These are phyloP conservation scores for Scytalidium lignicola DNA, from an alignment of 2,329 filamentous ascomycete species.

Conservation along the genomic window DNA sequence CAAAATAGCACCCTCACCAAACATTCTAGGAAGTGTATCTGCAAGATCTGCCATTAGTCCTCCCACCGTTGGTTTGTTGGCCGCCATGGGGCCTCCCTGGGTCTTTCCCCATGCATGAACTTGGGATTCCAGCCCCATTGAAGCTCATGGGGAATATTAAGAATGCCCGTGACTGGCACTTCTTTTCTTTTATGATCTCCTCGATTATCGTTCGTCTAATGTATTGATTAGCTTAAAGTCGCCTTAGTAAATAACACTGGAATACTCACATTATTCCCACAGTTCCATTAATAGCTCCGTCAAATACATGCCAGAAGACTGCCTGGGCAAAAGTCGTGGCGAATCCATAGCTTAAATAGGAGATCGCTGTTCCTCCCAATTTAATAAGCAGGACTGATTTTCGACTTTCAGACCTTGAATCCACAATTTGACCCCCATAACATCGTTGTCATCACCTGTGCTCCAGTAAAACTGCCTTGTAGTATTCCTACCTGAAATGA, in stretches of 20 bases:
- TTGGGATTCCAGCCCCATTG: constrained; percentile 46
- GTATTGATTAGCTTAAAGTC: not conserved
- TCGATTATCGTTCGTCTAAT: constrained; percentile 63
- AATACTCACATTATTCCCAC: constrained; percentile 63
- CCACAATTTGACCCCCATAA: too few relatives aligned
- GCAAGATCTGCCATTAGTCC: too few relatives aligned
- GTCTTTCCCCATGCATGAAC: too few relatives aligned
- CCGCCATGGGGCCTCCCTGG: too few relatives aligned
- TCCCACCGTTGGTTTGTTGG: too few relatives aligned
- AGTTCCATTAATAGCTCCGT: constrained; percentile 64
- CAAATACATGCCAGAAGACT: constrained; percentile 51
- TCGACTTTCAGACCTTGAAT: too few relatives aligned
- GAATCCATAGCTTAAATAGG: constrained; percentile 63
- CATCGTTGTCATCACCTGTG: constrained; percentile 63
- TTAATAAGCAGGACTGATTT: constrained; percentile 64
- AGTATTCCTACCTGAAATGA: constrained; percentile 62
- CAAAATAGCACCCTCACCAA: too few relatives aligned
- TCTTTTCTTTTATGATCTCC: constrained; percentile 65
- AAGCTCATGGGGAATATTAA: constrained; percentile 55
- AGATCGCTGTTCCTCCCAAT: constrained; percentile 54
- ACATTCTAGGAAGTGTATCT: too few relatives aligned
- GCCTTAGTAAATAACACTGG: constrained; percentile 25
- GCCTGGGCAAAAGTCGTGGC: constrained; percentile 53
- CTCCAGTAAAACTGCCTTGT: constrained; percentile 58
- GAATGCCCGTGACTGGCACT: constrained; percentile 41